A percentile compares a stretch with the other conserved stretches of the same genome.
phyloP scores from a whole-genome alignment of 2,329 filamentous ascomycete genomes.

The Epichloe glyceriae region DNA sequence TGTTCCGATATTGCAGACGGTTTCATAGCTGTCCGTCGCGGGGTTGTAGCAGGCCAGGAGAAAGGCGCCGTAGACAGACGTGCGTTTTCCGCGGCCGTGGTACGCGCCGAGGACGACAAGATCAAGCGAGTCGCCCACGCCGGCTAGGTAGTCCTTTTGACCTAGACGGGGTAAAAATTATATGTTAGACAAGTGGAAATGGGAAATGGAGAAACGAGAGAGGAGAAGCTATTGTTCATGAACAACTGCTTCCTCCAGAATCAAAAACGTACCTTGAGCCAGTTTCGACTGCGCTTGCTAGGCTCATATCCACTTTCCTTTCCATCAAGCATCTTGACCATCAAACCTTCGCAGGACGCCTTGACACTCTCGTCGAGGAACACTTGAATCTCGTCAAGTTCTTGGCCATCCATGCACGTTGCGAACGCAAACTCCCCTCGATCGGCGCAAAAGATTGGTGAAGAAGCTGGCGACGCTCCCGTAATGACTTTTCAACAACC shows the following conservation, averaged over 20 bases:
- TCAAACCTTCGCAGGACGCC: constrained; percentile 89
- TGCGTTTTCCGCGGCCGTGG: constrained; percentile 87
- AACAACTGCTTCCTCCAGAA: not conserved
- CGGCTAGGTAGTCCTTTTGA: constrained; percentile 98
- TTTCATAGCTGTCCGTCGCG: constrained; percentile 71
- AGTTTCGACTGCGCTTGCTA: constrained; percentile 90
- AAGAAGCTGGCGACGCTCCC: constrained; percentile 69
- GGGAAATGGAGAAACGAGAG: not conserved
- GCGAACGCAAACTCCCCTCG: constrained; percentile 91
- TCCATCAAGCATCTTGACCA: constrained; percentile 99
- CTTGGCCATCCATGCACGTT: constrained; percentile 71
- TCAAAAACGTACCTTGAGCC: constrained; percentile 63
- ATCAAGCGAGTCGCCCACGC: constrained; percentile 89
- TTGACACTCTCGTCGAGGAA: constrained; percentile 93
- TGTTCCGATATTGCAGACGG: constrained; percentile 95
- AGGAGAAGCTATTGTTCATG: not conserved
- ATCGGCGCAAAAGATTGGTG: constrained; percentile 58
- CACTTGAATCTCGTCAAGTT: constrained; percentile 84
- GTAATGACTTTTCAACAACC: constrained; percentile 73
- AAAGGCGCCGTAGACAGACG: constrained; percentile 91
- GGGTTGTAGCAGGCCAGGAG: constrained; percentile 88
- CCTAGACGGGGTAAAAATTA: constrained; percentile 29
- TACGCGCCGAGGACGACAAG: constrained; percentile 93
- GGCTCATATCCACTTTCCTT: constrained; percentile 89
- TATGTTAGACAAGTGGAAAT: not conserved